These are phyloP conservation scores for Gleditsia sinensis DNA, from an alignment of 306 rosid genomes.

Conservation along the genomic window DNA sequence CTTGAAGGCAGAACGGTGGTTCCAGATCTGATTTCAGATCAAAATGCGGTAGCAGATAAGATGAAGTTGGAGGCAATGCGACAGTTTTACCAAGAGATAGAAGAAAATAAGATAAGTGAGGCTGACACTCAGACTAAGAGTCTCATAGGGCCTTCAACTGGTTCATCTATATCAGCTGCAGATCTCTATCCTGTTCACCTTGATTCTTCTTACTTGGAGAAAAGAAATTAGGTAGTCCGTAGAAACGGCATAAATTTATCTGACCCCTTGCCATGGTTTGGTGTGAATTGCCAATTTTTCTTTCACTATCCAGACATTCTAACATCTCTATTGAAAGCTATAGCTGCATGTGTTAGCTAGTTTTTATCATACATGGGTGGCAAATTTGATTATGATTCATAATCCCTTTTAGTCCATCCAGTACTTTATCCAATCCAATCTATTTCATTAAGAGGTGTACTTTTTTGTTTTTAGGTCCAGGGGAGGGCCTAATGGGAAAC, in stretches of 20 bases:
- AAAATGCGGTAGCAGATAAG: slow-evolving; percentile 18
- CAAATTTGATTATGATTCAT: too few species aligned
- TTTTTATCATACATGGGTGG: too few species aligned
- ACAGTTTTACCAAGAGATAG: slow-evolving; percentile 24
- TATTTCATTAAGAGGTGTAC: too few species aligned
- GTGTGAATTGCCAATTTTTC: too few species aligned
- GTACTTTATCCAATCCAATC: too few species aligned
- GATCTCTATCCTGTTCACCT: not conserved
- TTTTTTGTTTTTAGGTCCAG: too few species aligned
- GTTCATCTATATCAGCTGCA: not conserved
- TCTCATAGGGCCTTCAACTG: not conserved
- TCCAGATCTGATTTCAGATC: slow-evolving; percentile 20
- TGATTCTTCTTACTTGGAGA: not conserved
- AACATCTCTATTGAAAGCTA: too few species aligned
- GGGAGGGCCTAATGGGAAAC: too few species aligned
- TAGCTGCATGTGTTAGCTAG: too few species aligned
- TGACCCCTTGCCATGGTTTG: not conserved
- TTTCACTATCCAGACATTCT: too few species aligned
- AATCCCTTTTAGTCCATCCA: too few species aligned
- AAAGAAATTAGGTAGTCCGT: not conserved
- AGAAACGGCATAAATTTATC: not conserved
- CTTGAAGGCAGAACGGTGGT: not conserved
- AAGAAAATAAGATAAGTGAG: not conserved
- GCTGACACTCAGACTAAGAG: not conserved
- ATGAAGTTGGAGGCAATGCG: slow-evolving; percentile 32